Evolutionary conservation across 805 yeast genomes (phyloP).

Genomic region (Ogataea philodendri): DNA sequence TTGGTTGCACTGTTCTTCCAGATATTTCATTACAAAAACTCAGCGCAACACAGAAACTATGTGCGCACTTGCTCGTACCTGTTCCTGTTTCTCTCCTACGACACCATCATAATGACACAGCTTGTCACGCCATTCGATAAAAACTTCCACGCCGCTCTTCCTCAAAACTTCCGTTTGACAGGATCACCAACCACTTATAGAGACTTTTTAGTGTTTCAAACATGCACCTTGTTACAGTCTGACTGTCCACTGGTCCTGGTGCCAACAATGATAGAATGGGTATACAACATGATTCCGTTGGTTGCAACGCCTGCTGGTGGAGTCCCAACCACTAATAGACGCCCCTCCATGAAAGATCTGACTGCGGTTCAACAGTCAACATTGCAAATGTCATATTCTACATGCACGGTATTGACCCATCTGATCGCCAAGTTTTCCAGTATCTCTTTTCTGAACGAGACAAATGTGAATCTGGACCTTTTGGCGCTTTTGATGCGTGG

Average conservation of each 20-base stretch:
- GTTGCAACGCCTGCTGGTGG: slow-evolving; percentile 17
- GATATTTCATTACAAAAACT: slow-evolving; percentile 47
- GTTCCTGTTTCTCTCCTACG: slow-evolving; percentile 46
- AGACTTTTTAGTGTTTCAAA: slow-evolving; percentile 59
- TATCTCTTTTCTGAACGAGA: slow-evolving; percentile 36
- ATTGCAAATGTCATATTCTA: slow-evolving; percentile 49
- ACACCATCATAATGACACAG: slow-evolving; percentile 36
- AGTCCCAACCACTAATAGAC: slow-evolving; percentile 20
- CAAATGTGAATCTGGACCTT: slow-evolving; percentile 48
- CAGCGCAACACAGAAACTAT: slow-evolving; percentile 38
- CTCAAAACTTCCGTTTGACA: slow-evolving; percentile 44
- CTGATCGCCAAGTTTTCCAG: slow-evolving; percentile 40
- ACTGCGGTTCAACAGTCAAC: slow-evolving; percentile 11
- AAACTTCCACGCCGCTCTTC: slow-evolving; percentile 47
- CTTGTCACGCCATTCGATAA: slow-evolving; percentile 46
- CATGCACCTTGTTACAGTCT: slow-evolving; percentile 41
- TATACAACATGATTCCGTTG: slow-evolving; percentile 59
- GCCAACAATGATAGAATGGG: slow-evolving; percentile 53
- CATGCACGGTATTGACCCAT: slow-evolving; percentile 47
- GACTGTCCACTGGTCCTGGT: slow-evolving; percentile 38
- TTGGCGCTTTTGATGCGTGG: slow-evolving; percentile 60
- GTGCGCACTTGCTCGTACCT: slow-evolving; percentile 53
- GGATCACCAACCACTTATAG: slow-evolving; percentile 50
- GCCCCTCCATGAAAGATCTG: slow-evolving; percentile 15
- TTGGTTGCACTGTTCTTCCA: slow-evolving; percentile 55